Base-by-base conservation (phyloP, 164 flowering plant genomes). In the Vitis labrusca region DNA sequence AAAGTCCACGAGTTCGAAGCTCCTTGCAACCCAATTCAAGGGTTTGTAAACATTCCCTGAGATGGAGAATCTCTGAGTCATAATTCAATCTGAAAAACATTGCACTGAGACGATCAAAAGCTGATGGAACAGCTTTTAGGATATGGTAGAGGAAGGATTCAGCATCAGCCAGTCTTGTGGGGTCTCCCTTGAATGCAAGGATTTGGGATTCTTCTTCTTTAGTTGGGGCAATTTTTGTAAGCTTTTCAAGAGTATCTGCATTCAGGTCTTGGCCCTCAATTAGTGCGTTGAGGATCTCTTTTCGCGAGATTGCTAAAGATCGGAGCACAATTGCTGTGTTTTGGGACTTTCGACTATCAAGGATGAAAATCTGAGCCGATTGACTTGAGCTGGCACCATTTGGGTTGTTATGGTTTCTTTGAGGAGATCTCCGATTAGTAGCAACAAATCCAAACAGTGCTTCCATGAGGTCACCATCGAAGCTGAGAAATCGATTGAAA, bases 381-480 rank as follows among this genome's bases (percentile, higher is more conserved):
- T 66, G 50, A 47, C 56, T n/a, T 2, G 69, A 10, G 16, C 8
- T 67, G 13, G 10, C 6, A 44, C 27, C 50, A 2, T 7, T 65
- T 7, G 74, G 3, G 15, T 57, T 69, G 15, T 57, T 84, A 7
- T 16, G 64, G 65, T 53, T 75, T 32, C 57, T 59, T 23, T 67
- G 66, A 3, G 93, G 83, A 9, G 92, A 78, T 81, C 76, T 92
- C 27, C 74, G 69, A 63, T 81, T 87, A 49, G 86, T 75, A 11
- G 97, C 92, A 23, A 86, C 91, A 16, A 61, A 81, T 10, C 99
- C 98, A 61, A 95, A 95, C 47, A 95, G 80, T 16, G 96, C 93
- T 83, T 91, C 98, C 96, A 95, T 95, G 13, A 95, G 86, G 69
- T 95, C 92, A n/a, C 84, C 98, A 66, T 93, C 92, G 63, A 89